Conservation (phyloP, 306 rosid species). For the Sicyos baderoa region DNA sequence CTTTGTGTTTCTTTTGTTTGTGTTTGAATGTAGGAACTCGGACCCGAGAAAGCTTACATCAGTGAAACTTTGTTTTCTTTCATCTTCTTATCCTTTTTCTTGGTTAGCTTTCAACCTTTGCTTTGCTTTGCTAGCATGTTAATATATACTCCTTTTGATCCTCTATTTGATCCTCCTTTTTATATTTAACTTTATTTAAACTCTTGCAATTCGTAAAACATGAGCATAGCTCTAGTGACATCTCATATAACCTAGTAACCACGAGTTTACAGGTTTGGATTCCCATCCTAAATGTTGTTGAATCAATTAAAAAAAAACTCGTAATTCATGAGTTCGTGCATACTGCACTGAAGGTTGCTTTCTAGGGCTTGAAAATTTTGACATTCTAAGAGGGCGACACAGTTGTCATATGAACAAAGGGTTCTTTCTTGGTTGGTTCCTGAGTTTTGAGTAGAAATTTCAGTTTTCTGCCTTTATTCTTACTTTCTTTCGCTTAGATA, state of each 20-base stretch:
- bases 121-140: not conserved
- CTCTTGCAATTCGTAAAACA: not conserved
- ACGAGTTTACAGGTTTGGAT: too few species aligned
- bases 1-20: constrained; percentile 18
- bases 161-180: not conserved
- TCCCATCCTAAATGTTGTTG: not conserved
- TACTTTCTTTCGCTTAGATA: not conserved
- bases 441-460: not conserved
- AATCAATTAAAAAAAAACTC: too few species aligned
- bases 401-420: not conserved
- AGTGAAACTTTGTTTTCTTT: constrained; percentile 61
- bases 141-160: not conserved
- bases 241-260: too few species aligned
- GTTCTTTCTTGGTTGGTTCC: not conserved
- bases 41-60: constrained; percentile 55
- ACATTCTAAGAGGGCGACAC: not conserved
- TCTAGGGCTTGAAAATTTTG: not conserved
- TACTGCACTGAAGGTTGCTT: constrained; percentile 2
- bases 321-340: not conserved
- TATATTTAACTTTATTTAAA: not conserved
- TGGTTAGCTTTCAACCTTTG: constrained; percentile 38
- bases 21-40: constrained; percentile 47
- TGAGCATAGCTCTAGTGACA: too few species aligned
- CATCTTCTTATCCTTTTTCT: constrained; percentile 55
- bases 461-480: not conserved